Conservation (phyloP, 2,329 filamentous ascomycete species). For the Colletotrichum godetiae region DNA sequence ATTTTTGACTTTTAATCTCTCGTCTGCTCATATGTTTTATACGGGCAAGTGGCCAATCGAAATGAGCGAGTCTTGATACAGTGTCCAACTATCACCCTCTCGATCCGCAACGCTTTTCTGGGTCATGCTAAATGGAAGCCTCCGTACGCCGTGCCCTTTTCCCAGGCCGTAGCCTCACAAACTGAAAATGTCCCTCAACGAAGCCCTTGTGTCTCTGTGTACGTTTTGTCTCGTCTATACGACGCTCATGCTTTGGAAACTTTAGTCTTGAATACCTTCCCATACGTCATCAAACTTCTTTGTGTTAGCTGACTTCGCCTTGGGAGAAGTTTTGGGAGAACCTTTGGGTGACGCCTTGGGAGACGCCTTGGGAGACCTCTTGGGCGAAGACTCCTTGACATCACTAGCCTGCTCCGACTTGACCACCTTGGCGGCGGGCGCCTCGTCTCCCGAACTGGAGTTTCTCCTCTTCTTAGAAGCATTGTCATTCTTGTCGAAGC, state of each 20-base stretch:
- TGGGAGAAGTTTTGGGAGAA: slow-evolving; percentile 12
- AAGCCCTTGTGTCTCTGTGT: neutral
- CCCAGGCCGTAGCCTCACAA: neutral
- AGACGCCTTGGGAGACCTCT: slow-evolving; percentile 11
- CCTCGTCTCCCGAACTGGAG: slow-evolving; percentile 35
- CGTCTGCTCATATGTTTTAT: neutral
- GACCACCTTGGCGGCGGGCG: slow-evolving; percentile 13
- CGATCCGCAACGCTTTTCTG: slow-evolving; percentile 16
- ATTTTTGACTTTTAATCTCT: neutral
- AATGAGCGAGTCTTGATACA: neutral
- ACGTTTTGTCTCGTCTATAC: neutral
- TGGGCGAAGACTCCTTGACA: slow-evolving; percentile 7
- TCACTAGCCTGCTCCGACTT: slow-evolving; percentile 12
- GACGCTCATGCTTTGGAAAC: slow-evolving; percentile 7
- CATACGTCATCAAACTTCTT: slow-evolving; percentile 2
- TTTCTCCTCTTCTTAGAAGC: slow-evolving; percentile 31
- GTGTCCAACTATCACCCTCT: neutral
- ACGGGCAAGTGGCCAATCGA: neutral
- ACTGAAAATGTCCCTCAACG: neutral
- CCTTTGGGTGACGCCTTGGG: slow-evolving; percentile 23
- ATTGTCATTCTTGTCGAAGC: slow-evolving; percentile 11
- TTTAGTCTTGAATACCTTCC: slow-evolving; percentile 1
- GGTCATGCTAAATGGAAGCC: slow-evolving; percentile 16
- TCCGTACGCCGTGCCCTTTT: slow-evolving; percentile 23
- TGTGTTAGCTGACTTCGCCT: slow-evolving; percentile 23